Conservation (phyloP, 2,329 filamentous ascomycete species). For the Apiospora rasikravindrae region DNA sequence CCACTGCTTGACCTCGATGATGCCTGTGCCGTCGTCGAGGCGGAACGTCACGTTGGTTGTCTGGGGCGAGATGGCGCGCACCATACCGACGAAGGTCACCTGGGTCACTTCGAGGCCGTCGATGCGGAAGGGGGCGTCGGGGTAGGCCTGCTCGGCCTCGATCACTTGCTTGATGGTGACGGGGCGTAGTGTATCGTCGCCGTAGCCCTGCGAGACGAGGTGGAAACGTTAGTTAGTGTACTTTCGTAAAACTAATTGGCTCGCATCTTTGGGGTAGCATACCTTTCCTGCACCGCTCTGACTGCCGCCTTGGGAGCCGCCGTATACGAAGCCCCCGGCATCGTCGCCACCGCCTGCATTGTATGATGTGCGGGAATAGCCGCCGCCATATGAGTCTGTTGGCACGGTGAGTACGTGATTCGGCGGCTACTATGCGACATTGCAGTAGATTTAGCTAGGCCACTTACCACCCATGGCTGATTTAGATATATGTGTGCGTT, state of each 20-base stretch:
- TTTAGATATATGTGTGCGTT: background rate
- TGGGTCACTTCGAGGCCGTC: conserved; percentile 77
- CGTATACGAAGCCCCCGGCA: conserved; percentile 62
- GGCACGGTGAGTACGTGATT: background rate
- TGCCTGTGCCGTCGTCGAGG: conserved; percentile 92
- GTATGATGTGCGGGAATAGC: conserved; percentile 54
- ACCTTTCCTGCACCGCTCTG: conserved; percentile 44
- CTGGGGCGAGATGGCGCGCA: conserved; percentile 85
- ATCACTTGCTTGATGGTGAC: conserved; percentile 95
- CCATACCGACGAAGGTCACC: conserved; percentile 87
- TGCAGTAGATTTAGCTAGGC: background rate
- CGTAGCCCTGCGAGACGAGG: conserved; percentile 57
- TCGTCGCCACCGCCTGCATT: conserved; percentile 36
- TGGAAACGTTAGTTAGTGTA: conserved; percentile 14
- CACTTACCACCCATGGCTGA: background rate
- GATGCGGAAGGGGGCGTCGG: conserved; percentile 78
- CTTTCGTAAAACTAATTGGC: conserved; percentile 6
- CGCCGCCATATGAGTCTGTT: conserved; percentile 40
- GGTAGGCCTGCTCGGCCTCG: conserved; percentile 78
- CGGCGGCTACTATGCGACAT: background rate
- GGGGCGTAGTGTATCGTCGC: conserved; percentile 86
- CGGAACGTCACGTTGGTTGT: conserved; percentile 91
- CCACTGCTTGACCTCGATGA: conserved; percentile 91
- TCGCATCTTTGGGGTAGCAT: conserved; percentile 13
- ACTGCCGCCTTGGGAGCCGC: conserved; percentile 65